phyloP scores from a whole-genome alignment of 768 basidiomycete species.

The Hygrophorus pudorinus region DNA sequence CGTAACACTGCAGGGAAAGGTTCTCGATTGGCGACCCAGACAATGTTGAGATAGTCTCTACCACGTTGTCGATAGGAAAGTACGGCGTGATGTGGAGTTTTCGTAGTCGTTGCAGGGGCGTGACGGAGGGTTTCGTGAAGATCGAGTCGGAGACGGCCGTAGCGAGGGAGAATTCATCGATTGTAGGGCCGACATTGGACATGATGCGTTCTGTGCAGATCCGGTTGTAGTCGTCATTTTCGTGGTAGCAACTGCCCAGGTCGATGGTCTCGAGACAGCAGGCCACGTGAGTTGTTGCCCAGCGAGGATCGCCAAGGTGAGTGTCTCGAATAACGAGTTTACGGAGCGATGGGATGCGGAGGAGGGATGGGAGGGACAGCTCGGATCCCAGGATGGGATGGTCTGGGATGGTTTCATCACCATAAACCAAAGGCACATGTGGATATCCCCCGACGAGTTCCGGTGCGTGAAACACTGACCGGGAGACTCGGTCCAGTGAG shows the following conservation, averaged over 20 bases:
- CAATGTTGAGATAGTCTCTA: slow-evolving; percentile 48
- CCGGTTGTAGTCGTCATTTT: slow-evolving; percentile 41
- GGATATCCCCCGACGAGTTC: slow-evolving; percentile 46
- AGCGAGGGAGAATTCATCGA: slow-evolving; percentile 46
- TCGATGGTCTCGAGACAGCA: slow-evolving; percentile 49
- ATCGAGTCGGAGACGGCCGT: slow-evolving; percentile 33
- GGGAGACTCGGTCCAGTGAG: slow-evolving; percentile 52
- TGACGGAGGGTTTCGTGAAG: slow-evolving; percentile 32
- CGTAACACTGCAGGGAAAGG: slow-evolving; percentile 48
- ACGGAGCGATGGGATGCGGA: slow-evolving; percentile 50
- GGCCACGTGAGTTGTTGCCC: slow-evolving; percentile 40
- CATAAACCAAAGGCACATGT: slow-evolving; percentile 48
- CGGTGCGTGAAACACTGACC: slow-evolving; percentile 55
- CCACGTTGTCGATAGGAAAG: slow-evolving; percentile 51
- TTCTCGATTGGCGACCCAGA: slow-evolving; percentile 50
- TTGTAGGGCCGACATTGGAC: slow-evolving; percentile 43
- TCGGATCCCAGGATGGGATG: slow-evolving; percentile 44
- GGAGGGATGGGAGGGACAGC: slow-evolving; percentile 55
- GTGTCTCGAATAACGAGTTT: slow-evolving; percentile 60
- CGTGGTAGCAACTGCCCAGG: slow-evolving; percentile 46
- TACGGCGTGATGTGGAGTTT: slow-evolving; percentile 51
- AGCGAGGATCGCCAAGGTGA: slow-evolving; percentile 54
- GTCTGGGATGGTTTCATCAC: slow-evolving; percentile 51
- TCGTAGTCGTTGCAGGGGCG: slow-evolving; percentile 40
- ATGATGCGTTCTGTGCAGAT: slow-evolving; percentile 52